Evolutionary conservation across 306 rosid genomes (phyloP), one percentile per base, ranked within the genome.

Genomic region (Corylus avellana): DNA sequence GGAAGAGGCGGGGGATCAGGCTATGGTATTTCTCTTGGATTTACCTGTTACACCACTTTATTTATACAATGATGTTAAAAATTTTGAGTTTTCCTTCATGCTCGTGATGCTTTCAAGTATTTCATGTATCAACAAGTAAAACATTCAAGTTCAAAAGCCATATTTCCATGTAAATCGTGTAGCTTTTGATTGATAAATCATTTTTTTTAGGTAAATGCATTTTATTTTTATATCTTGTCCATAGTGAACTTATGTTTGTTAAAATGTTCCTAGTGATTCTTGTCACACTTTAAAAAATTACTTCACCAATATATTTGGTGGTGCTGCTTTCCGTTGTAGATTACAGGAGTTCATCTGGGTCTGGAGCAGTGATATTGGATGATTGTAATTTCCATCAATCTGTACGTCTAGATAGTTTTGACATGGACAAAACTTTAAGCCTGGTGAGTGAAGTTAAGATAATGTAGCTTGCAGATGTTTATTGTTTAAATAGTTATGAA

Each of bases 351-450:
- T 92, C 94, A 22, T 67, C 84, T 67, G 91, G 91, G 81, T 89
- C 93, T 20, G 93, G 90, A 75, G 76, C 90, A 54, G 97, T 92
- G 81, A 27, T 91, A 75, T 89, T 92, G 76, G 97, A 91, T 85
- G 97, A 92, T 79, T 92, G 97, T 79, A 91, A 92, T 87, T 92
- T 92, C 85, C 97, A 92, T 83, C 96, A 92, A 85, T 91, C 97
- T 74, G 97, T 92, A 70, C 96, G 85, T 72, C 96, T 92, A 76
- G 97, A 92, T 76, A 89, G 75, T 84, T 92, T 92, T 77, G 94
- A 91, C 57, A 54, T 76, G 20, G 93, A 92, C 81, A 89, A 58
- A 88, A 91, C 97, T 81, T 83, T 92, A 83, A 81, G 89, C 78
- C 79, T 92, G 85, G 97, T 92, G 81, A 85, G 96, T 88, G 68